Evolutionary conservation across 2,329 filamentous ascomycete genomes (phyloP).

Genomic region (Cercospora janseana): DNA sequence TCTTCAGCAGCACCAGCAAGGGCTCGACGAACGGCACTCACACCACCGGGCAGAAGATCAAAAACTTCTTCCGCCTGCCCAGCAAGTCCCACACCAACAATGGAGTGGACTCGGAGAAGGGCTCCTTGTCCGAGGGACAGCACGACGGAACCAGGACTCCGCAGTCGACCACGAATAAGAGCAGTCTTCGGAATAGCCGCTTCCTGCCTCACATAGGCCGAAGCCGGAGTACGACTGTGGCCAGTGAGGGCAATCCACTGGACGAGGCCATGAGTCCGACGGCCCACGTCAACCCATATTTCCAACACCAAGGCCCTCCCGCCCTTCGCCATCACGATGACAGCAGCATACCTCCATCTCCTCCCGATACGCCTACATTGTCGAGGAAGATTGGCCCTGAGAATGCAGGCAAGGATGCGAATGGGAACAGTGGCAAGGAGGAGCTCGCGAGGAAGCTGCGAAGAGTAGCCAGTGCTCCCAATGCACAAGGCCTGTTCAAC

Average conservation of each 20-base stretch:
- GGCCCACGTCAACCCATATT: constrained; percentile 94
- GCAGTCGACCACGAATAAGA: constrained; percentile 55
- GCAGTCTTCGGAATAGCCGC: constrained; percentile 75
- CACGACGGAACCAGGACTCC: constrained; percentile 47
- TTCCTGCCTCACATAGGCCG: constrained; percentile 86
- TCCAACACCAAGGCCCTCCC: constrained; percentile 91
- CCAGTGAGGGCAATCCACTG: constrained; percentile 86
- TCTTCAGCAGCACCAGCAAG: constrained; percentile 49
- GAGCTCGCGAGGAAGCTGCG: constrained; percentile 89
- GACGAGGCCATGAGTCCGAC: constrained; percentile 89
- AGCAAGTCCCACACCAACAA: constrained; percentile 44
- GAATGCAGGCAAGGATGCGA: constrained; percentile 59
- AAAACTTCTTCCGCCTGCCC: constrained; percentile 68
- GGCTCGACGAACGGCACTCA: constrained; percentile 46
- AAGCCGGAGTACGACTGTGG: constrained; percentile 84
- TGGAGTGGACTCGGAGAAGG: constrained; percentile 36
- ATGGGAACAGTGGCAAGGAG: constrained; percentile 80
- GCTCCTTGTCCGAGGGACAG: constrained; percentile 33
- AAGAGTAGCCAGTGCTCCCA: constrained; percentile 92
- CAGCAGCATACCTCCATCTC: constrained; percentile 85
- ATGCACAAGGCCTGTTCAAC: constrained; percentile 84
- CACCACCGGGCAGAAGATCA: constrained; percentile 61
- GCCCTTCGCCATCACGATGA: constrained; percentile 93
- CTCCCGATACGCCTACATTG: constrained; percentile 81
- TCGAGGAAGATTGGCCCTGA: constrained; percentile 66